A percentile compares a stretch with the other conserved stretches of the same genome.
Evolutionary conservation across 495 filamentous ascomycete species (phyloP).

Genomic region (Hypomontagnella submonticulosa): DNA sequence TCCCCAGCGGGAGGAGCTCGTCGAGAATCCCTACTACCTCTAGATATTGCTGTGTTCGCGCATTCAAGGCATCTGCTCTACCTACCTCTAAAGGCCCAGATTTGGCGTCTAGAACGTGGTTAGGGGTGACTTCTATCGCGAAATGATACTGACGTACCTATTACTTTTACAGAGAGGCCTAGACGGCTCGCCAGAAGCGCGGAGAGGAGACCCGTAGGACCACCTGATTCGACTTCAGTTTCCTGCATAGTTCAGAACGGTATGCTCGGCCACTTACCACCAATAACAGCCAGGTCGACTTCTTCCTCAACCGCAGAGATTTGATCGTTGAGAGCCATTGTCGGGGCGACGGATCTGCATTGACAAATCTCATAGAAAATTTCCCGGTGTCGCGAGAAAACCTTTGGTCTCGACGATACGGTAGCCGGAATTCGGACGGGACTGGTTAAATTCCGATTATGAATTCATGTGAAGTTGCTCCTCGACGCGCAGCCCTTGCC

Average conservation of each 20-base stretch:
- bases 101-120: slow-evolving; percentile 34
- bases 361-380: not conserved
- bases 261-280: slow-evolving; percentile 17
- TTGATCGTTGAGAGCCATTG: slow-evolving; percentile 25
- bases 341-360: not conserved
- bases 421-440: not conserved
- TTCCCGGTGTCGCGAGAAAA: not conserved
- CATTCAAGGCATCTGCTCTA: slow-evolving; percentile 46
- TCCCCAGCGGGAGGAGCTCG: slow-evolving; percentile 35
- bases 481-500: not conserved
- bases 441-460: slow-evolving; percentile 2
- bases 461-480: slow-evolving; percentile 4
- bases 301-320: slow-evolving; percentile 15
- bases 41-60: slow-evolving; percentile 44
- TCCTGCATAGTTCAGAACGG: not conserved
- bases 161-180: slow-evolving; percentile 37
- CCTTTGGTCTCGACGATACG: not conserved
- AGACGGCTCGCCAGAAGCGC: slow-evolving; percentile 36
- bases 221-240: slow-evolving; percentile 28
- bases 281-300: slow-evolving; percentile 36
- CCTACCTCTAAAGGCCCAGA: slow-evolving; percentile 37
- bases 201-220: slow-evolving; percentile 43
- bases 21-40: slow-evolving; percentile 40
- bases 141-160: slow-evolving; percentile 21
- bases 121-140: not conserved